A percentile compares a stretch with the other conserved stretches of the same genome.
Conservation (phyloP, 768 basidiomycete genomes). For the Lenzites betulinus region DNA sequence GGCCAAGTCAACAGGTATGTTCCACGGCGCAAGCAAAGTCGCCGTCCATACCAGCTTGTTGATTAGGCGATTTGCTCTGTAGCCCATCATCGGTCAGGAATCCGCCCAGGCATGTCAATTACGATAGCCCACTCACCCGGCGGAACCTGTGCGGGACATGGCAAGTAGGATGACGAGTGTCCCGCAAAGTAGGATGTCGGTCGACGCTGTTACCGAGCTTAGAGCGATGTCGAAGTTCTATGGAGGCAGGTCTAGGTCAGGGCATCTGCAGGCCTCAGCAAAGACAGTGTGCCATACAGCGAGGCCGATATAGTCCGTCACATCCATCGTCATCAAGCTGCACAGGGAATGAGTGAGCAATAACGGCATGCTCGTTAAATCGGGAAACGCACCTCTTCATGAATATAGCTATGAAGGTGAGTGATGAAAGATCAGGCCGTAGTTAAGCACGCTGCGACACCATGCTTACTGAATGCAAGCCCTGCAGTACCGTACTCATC, state of each 20-base stretch:
- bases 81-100: neutral
- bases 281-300: neutral
- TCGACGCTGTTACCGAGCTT: conserved; percentile 6
- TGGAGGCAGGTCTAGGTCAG: no score
- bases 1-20: neutral
- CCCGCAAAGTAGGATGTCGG: conserved; percentile 12
- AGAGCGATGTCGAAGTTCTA: conserved; percentile 15
- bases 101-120: neutral
- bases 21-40: no score
- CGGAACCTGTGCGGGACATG: conserved; percentile 13
- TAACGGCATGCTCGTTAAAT: neutral
- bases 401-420: neutral
- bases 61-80: conserved; percentile 15
- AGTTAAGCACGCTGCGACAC: no score
- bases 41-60: conserved; percentile 11
- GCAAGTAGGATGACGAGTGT: conserved; percentile 13
- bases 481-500: neutral
- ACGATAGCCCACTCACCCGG: neutral
- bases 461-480: conserved; percentile 3
- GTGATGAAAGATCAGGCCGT: no score
- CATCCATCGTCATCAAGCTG: conserved; percentile 7
- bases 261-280: no score
- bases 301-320: conserved; percentile 9
- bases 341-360: no score
- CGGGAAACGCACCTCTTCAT: conserved; percentile 3